A percentile compares a stretch with the other conserved stretches of the same genome.
Evolutionary conservation across 2,329 filamentous ascomycete genomes (phyloP).

Genomic region (Botrytis sinoallii): DNA sequence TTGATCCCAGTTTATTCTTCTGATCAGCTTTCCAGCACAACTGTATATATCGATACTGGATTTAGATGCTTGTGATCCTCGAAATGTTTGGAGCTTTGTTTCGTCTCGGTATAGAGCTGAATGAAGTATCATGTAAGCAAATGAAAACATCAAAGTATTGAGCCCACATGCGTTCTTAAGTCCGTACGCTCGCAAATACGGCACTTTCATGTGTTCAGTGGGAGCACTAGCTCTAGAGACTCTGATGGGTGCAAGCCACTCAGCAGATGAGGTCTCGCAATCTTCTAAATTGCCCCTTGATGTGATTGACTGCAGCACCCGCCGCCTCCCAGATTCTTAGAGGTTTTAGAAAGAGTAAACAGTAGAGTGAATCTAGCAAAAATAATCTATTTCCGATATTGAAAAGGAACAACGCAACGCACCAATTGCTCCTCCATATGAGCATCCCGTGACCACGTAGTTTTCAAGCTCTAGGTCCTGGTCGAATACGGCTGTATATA

Average conservation of each 20-base stretch:
- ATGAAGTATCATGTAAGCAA: slow-evolving; percentile 28
- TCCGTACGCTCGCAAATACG: neutral
- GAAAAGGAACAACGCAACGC: slow-evolving; percentile 38
- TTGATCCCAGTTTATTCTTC: slow-evolving; percentile 87
- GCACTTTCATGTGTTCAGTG: neutral
- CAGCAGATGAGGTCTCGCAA: neutral
- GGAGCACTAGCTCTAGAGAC: neutral
- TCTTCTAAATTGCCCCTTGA: neutral
- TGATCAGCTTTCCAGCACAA: slow-evolving; percentile 83
- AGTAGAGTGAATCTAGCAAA: neutral
- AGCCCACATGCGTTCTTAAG: neutral
- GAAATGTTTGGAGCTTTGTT: slow-evolving; percentile 75
- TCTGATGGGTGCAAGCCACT: neutral
- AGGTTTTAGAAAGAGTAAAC: too few species aligned
- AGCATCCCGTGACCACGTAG: slow-evolving; percentile 86
- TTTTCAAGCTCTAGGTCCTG: slow-evolving; percentile 92
- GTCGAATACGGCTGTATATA: slow-evolving; percentile 92
- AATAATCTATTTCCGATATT: neutral
- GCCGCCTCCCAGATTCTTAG: neutral
- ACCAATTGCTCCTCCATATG: slow-evolving; percentile 93
- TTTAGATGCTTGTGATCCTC: slow-evolving; percentile 68
- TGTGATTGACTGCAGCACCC: neutral
- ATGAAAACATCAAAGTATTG: neutral
- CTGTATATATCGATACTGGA: slow-evolving; percentile 93
- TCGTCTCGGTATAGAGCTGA: slow-evolving; percentile 87